Evolutionary conservation across 805 yeast genomes (phyloP).

Genomic region (Teunomyces cretensis): DNA sequence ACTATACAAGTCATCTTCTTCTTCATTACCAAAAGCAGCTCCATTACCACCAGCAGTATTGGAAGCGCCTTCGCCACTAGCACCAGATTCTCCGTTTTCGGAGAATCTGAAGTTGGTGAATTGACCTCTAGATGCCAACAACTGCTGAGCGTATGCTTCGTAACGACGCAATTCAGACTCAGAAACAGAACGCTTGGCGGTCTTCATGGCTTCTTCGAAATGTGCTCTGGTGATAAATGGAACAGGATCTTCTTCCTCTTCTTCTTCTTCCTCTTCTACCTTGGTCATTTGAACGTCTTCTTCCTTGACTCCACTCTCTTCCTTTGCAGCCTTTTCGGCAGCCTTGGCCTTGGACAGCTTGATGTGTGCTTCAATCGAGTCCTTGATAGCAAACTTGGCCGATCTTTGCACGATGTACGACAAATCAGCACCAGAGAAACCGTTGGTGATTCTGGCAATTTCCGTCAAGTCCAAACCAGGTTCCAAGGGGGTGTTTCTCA

Average conservation of each 20-base stretch:
- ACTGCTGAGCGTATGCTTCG: conserved; percentile 96
- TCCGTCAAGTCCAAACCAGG: conserved; percentile 89
- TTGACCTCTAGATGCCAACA: conserved; percentile 95
- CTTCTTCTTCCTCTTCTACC: conserved; percentile 48
- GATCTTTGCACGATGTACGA: conserved; percentile 97
- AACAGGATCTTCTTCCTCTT: conserved; percentile 87
- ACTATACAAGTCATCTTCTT: conserved; percentile 33
- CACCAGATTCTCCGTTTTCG: conserved; percentile 33
- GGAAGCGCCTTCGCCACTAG: conserved; percentile 7
- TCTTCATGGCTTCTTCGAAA: conserved; percentile 99
- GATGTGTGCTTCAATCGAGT: conserved; percentile 81
- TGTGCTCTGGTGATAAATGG: conserved; percentile 93
- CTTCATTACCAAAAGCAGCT: conserved; percentile 49
- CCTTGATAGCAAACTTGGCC: conserved; percentile 98
- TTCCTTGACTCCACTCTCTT: conserved; percentile 50
- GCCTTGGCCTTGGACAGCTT: conserved; percentile 38
- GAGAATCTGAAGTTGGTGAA: conserved; percentile 86
- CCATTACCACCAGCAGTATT: conserved; percentile 24
- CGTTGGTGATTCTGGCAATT: conserved; percentile 92
- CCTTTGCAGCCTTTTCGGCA: conserved; percentile 38
- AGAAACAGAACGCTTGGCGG: conserved; percentile 95
- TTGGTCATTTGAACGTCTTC: conserved; percentile 30
- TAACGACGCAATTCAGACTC: conserved; percentile 98
- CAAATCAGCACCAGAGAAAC: conserved; percentile 99
- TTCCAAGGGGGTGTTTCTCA: conserved; percentile 97